Percentiles rank a stretch among this genome's conserved stretches.
These are phyloP conservation scores for Ambrosiella beaveri DNA, from an alignment of 2,329 filamentous ascomycete genomes.

Conservation along the genomic window DNA sequence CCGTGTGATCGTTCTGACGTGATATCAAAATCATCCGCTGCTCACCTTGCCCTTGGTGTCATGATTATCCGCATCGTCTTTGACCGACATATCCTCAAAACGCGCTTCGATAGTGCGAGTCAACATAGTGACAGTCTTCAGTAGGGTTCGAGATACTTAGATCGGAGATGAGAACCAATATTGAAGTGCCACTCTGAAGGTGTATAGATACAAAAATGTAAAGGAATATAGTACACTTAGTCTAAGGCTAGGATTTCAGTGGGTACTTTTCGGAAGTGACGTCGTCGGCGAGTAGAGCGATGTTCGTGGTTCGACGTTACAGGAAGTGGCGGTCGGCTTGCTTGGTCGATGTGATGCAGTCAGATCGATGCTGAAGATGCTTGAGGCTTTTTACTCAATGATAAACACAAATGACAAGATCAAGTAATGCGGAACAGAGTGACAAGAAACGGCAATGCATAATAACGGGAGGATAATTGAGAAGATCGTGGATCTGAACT, in stretches of 20 bases:
- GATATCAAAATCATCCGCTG: constrained; percentile 4
- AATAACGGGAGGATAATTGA: too few species aligned
- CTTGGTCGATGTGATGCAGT: background rate
- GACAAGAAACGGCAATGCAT: too few species aligned
- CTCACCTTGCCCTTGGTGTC: constrained; percentile 65
- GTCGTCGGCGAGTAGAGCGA: too few species aligned
- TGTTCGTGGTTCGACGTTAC: too few species aligned
- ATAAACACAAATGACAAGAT: background rate
- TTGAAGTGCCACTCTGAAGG: background rate
- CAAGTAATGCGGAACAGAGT: too few species aligned
- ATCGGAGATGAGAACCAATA: background rate
- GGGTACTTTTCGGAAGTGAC: too few species aligned
- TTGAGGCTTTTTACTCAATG: background rate
- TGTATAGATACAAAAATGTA: background rate
- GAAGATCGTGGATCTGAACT: too few species aligned
- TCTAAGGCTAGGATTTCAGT: background rate
- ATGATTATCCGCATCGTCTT: constrained; percentile 61
- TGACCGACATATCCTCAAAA: constrained; percentile 77
- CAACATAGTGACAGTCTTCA: constrained; percentile 22
- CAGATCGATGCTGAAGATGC: background rate
- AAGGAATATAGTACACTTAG: background rate
- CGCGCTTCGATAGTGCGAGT: constrained; percentile 66
- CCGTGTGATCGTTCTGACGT: background rate
- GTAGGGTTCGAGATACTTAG: background rate
- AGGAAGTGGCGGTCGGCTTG: background rate